Percentiles rank a stretch among this genome's conserved stretches.
Conservation (phyloP, 495 filamentous ascomycete species). For the Neurospora africana region DNA sequence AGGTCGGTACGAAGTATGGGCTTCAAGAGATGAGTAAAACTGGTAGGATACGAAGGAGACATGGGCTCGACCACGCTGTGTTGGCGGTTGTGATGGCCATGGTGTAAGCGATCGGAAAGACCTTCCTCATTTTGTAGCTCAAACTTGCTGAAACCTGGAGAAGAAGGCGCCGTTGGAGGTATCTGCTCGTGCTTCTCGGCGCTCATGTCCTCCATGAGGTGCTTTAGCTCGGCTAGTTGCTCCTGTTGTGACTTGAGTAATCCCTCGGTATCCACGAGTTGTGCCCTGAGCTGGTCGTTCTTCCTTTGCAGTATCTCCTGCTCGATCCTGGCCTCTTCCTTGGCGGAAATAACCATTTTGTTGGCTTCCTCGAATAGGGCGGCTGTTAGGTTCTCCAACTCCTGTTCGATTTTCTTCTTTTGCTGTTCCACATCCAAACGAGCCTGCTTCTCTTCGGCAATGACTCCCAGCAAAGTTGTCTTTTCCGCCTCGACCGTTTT, state of each 20-base stretch:
- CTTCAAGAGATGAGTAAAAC: slow-evolving; percentile 71
- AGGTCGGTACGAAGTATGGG: slow-evolving; percentile 77
- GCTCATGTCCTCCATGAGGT: slow-evolving; percentile 82
- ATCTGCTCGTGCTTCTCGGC: slow-evolving; percentile 57
- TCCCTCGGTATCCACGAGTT: slow-evolving; percentile 51
- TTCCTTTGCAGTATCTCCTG: slow-evolving; percentile 26
- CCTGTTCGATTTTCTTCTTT: slow-evolving; percentile 57
- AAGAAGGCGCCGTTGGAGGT: slow-evolving; percentile 58
- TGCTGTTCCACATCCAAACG: slow-evolving; percentile 61
- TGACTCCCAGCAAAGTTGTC: slow-evolving; percentile 22
- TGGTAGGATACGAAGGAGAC: slow-evolving; percentile 69
- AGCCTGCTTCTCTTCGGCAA: slow-evolving; percentile 58
- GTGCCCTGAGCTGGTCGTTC: slow-evolving; percentile 40
- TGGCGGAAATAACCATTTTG: slow-evolving; percentile 73
- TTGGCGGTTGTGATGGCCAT: slow-evolving; percentile 32
- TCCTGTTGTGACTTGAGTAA: slow-evolving; percentile 85
- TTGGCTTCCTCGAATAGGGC: slow-evolving; percentile 95
- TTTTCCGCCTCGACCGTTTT: slow-evolving; percentile 35
- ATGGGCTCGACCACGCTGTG: slow-evolving; percentile 47
- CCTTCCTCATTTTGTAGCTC: slow-evolving; percentile 27
- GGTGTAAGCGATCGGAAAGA: slow-evolving; percentile 26
- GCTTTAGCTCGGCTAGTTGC: slow-evolving; percentile 82
- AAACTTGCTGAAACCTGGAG: slow-evolving; percentile 40
- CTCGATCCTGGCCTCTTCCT: slow-evolving; percentile 28
- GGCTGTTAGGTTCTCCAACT: slow-evolving; percentile 80